These are phyloP conservation scores for Colletotrichum sp. DNA, from an alignment of 2,329 filamentous ascomycete genomes.

Conservation along the genomic window DNA sequence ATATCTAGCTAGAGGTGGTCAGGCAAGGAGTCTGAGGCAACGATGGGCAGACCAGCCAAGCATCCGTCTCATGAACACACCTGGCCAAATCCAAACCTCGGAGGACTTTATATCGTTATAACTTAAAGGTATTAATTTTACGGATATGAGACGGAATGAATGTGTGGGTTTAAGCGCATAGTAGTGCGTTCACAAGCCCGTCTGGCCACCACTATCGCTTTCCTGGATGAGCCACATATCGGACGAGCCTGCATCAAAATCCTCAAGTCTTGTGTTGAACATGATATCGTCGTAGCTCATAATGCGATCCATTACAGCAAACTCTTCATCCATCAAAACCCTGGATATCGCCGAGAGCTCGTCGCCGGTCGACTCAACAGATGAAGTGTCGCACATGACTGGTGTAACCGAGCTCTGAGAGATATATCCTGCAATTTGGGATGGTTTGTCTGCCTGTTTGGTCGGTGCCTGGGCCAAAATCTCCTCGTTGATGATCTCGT, in stretches of 20 bases:
- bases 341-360: not conserved
- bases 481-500: not conserved
- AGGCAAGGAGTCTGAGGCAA: not conserved
- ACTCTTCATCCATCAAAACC: not conserved
- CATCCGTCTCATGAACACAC: not conserved
- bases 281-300: not conserved
- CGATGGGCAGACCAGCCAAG: not conserved
- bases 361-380: not conserved
- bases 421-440: not conserved
- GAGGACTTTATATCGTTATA: not conserved
- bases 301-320: not conserved
- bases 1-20: not conserved
- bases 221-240: not conserved
- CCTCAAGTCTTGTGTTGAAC: not conserved
- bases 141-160: not conserved
- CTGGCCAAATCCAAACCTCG: not conserved
- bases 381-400: not conserved
- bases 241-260: not conserved
- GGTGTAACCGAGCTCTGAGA: not conserved
- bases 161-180: not conserved
- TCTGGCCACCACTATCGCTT: not conserved
- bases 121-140: not conserved
- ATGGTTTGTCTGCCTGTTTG: not conserved
- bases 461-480: not conserved
- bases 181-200: not conserved